phyloP scores from a whole-genome alignment of 345 rosid species.

The Syzygium aromaticum region DNA sequence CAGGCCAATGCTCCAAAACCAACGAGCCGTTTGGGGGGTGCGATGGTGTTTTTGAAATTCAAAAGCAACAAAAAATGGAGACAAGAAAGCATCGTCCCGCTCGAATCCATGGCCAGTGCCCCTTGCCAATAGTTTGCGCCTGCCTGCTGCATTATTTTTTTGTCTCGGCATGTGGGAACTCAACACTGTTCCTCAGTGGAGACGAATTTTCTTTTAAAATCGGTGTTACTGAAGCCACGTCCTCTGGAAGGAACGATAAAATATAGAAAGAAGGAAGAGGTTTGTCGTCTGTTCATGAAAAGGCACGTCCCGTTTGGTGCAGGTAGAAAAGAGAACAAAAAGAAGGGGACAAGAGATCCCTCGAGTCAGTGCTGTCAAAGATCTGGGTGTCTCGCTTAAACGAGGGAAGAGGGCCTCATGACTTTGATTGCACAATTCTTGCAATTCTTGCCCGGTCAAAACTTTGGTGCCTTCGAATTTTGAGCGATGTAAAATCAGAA shows the following conservation, averaged over 20 bases:
- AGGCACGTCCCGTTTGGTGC: neutral
- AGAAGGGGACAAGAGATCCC: neutral
- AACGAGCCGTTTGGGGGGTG: neutral
- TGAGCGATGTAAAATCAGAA: neutral
- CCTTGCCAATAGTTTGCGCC: neutral
- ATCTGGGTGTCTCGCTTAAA: neutral
- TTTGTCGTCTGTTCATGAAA: neutral
- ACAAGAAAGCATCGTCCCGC: constrained; percentile 5
- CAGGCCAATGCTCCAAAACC: neutral
- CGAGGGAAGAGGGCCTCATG: neutral
- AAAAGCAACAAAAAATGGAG: neutral
- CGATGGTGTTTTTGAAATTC: constrained; percentile 11
- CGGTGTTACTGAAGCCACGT: neutral
- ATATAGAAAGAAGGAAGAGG: neutral
- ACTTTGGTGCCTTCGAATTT: neutral
- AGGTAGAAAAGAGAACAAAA: neutral
- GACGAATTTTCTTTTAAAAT: neutral
- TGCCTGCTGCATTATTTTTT: neutral
- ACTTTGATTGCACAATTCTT: neutral
- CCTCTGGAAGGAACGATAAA: neutral
- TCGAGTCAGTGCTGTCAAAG: neutral
- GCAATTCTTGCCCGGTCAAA: neutral
- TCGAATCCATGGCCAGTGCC: neutral
- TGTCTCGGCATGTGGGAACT: neutral
- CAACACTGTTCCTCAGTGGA: neutral